phyloP scores from a whole-genome alignment of 495 filamentous ascomycete genomes.

The Aspergillus bertholletiae region DNA sequence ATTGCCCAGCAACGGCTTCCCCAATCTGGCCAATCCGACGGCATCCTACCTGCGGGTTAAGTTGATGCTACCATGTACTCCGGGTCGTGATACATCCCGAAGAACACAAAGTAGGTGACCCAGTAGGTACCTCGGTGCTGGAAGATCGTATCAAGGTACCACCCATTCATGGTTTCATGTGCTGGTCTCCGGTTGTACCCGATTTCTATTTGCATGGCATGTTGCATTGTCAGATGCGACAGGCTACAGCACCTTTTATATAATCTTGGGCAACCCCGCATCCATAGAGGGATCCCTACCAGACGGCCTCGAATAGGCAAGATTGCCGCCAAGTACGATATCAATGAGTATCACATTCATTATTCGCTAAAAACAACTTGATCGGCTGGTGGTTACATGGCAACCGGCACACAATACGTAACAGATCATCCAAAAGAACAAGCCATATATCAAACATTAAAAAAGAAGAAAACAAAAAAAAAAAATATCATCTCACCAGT shows the following conservation, averaged over 20 bases:
- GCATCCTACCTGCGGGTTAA: not conserved
- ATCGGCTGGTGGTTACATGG: not conserved
- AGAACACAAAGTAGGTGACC: too few relatives aligned
- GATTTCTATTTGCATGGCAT: not conserved
- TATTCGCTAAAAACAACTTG: not conserved
- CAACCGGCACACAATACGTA: not conserved
- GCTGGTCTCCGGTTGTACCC: too few relatives aligned
- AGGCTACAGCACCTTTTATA: too few relatives aligned
- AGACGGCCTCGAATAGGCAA: not conserved
- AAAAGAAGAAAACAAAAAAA: too few relatives aligned
- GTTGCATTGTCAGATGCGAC: too few relatives aligned
- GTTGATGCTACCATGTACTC: too few relatives aligned
- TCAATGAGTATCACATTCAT: not conserved
- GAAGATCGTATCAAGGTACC: too few relatives aligned
- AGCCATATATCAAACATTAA: not conserved
- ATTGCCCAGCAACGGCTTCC: not conserved
- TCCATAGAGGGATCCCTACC: too few relatives aligned
- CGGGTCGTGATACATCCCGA: too few relatives aligned
- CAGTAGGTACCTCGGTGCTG: too few relatives aligned
- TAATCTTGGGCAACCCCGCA: not conserved
- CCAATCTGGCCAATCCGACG: not conserved
- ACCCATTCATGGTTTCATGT: too few relatives aligned
- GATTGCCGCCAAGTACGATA: not conserved
- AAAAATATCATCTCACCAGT: not conserved
- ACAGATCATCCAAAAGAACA: not conserved